Evolutionary conservation across 2,329 filamentous ascomycete species (phyloP), one percentile per base, ranked within the genome.

Genomic region (Bipolaris zeicola): DNA sequence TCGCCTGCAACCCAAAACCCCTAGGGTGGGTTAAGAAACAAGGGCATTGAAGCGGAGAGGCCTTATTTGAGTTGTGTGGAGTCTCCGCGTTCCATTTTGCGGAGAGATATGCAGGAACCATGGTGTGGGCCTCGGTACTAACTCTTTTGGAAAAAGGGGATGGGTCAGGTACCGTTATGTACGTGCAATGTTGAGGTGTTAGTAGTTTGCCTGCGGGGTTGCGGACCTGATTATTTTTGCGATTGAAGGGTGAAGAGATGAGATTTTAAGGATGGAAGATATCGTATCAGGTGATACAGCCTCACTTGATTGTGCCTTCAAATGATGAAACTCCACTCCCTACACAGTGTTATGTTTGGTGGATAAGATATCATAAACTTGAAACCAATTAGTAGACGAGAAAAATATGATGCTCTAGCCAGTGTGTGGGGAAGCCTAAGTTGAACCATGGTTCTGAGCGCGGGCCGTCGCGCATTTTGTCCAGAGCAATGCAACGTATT

Each of bases 381-480:
- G 8, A 26, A 14, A 14, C 7, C 10, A 14, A n/a, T 5, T 22
- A n/a, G 6, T 6, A 16, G 13, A 44, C 8, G 11, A 31, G 28
- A 31, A 1, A 5, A 34, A 37, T 18, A 22, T 22, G 14, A 16
- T 37, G 3, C 5, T 22, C 1, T 22, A 34, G 26, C n/a, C 22
- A 7, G 2, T 38, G 24, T 48, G 49, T 18, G 41, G 10, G 37
- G 18, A 14, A 24, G 18, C 7, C 5, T 24, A 43, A 16, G 11
- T 34, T 34, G 44, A 38, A 60, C 59, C 59, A 52, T 62, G 52
- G 52, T 48, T 50, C 22, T 47, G 31, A 28, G 18, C 11, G n/a
- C 49, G 51, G 51, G 47, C 42, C 41, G 51, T 52, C 47, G 43
- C 38, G 42, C 53, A 36, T 37, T 55, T 51, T 42, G 39, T 48